Evolutionary conservation across 148 eudicot species (phyloP), one percentile per base, ranked within the genome.

Genomic region (Simmondsia chinensis): DNA sequence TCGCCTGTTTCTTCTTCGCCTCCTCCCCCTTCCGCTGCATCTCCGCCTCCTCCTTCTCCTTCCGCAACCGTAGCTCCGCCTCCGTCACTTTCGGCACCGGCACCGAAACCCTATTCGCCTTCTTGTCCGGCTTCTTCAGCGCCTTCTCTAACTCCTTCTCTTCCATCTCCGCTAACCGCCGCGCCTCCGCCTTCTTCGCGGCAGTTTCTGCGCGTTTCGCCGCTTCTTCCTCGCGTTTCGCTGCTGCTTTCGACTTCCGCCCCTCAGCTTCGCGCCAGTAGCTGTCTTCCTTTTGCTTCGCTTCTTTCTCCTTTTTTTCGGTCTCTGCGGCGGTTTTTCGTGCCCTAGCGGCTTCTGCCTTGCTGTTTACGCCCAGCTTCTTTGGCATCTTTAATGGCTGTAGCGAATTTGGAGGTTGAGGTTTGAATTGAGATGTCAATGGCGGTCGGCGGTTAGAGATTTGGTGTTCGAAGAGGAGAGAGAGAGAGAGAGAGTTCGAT

Each of bases 221-320:
- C 9, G 88, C 87, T 6, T 81, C 97, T 38, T 89, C 97, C 41
- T 84, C 97, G 5, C 83, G 81, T 21, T 85, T 89, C 71, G 81
- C 85, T 7, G 95, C 85, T 18, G 95, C 85, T 31, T 73, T 76
- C 0, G 97, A 74, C 56, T 85, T 85, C 0, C 74, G 34, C 0
- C 95, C 97, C 50, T 89, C 97, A 35, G 97, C 97, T 57, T 78
- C 84, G 23, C 77, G 87, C 97, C 97, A 89, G 80, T 84, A 89
- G 24, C 65, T 59, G 1, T 89, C 97, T 14, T 89, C 97, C 36
- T 84, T 89, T 0, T 73, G 73, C 1, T 65, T 60, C 1, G 69
- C 22, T n/a, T 76, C 85, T 9, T 57, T 66, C 2, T 67, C 93
- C 23, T 79, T 79, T 17, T 77, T 74, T 32, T 89, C 97, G 20